phyloP scores from a whole-genome alignment of 2,329 filamentous ascomycete species.

The Pochonia chlamydosporia region DNA sequence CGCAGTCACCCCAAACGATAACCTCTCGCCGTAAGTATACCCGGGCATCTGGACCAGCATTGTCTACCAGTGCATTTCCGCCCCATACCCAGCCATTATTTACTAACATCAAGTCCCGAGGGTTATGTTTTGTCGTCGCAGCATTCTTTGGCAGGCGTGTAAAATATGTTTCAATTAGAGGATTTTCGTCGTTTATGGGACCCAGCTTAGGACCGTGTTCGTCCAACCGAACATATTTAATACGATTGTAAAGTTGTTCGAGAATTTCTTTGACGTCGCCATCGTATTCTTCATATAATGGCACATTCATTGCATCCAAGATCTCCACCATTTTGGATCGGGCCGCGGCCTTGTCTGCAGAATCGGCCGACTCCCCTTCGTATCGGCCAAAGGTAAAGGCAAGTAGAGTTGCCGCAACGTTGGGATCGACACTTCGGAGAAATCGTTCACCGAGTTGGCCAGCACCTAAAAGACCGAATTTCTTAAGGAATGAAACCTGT shows the following conservation, averaged over 20 bases:
- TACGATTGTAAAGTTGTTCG: slow-evolving; percentile 87
- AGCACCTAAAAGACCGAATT: slow-evolving; percentile 63
- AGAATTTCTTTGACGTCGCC: slow-evolving; percentile 74
- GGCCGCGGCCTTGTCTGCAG: slow-evolving; percentile 43
- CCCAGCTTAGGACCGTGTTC: slow-evolving; percentile 84
- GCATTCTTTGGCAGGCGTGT: slow-evolving; percentile 79
- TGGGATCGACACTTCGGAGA: slow-evolving; percentile 64
- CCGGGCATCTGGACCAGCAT: slow-evolving; percentile 80
- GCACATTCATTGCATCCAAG: slow-evolving; percentile 78
- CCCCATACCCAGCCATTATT: slow-evolving; percentile 99
- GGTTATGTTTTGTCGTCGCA: slow-evolving; percentile 68
- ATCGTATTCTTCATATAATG: slow-evolving; percentile 91
- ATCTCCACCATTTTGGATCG: slow-evolving; percentile 54
- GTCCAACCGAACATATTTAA: slow-evolving; percentile 93
- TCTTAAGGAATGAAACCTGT: slow-evolving; percentile 57
- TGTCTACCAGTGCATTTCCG: slow-evolving; percentile 88
- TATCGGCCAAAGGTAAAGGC: slow-evolving; percentile 52
- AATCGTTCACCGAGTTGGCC: slow-evolving; percentile 78
- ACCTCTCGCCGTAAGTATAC: slow-evolving; percentile 96
- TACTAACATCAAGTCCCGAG: slow-evolving; percentile 72
- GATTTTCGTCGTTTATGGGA: slow-evolving; percentile 67
- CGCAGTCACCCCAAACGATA: slow-evolving; percentile 97
- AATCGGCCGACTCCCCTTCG: slow-evolving; percentile 38
- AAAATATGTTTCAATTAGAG: slow-evolving; percentile 91
- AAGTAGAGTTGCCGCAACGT: slow-evolving; percentile 54